Evolutionary conservation across 345 rosid species (phyloP).

Genomic region (Trapa bicornis): DNA sequence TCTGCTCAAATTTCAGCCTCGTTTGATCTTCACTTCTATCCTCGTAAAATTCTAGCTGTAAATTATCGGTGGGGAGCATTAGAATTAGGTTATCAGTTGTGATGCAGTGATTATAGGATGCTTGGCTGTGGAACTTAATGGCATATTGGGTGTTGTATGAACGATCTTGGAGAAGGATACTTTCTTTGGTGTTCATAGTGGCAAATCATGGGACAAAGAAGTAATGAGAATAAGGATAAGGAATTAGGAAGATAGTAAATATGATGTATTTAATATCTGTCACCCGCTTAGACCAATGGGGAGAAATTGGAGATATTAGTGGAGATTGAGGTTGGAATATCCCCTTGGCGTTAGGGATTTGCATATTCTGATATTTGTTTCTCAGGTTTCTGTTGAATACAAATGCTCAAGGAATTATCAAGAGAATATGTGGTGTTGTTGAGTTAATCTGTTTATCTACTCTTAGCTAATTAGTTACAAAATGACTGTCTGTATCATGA

Average conservation of each 20-base stretch:
- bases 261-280: background rate
- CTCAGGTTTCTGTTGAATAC: background rate
- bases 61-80: background rate
- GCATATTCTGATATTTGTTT: no score
- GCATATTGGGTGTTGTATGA: background rate
- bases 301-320: background rate
- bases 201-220: no score
- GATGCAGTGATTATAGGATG: background rate
- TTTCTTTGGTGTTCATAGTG: background rate
- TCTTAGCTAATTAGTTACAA: background rate
- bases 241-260: background rate
- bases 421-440: background rate
- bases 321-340: background rate
- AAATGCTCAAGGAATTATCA: background rate
- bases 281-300: background rate
- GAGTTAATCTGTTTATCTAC: background rate
- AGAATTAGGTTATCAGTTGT: background rate
- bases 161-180: background rate
- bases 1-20: background rate
- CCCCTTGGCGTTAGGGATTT: background rate
- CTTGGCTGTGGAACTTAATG: background rate
- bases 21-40: no score
- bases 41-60: background rate
- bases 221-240: background rate
- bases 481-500: background rate